phyloP scores from a whole-genome alignment of 2,329 filamentous ascomycete species.

The Trichoderma sp. region DNA sequence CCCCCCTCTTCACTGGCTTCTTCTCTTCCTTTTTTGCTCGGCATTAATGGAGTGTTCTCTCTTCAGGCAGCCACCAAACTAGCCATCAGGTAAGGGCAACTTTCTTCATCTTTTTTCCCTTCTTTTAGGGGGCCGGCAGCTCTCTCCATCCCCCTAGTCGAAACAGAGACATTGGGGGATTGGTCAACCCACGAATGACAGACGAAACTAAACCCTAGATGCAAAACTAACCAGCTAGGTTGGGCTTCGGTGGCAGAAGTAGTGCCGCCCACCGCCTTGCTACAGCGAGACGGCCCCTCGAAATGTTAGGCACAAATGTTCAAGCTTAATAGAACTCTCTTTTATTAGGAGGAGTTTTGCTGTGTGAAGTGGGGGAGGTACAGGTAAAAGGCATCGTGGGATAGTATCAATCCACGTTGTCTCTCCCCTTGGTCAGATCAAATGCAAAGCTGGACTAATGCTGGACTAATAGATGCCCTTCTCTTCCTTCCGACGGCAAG shows the following conservation, averaged over 20 bases:
- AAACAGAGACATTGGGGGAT: neutral
- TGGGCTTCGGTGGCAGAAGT: neutral
- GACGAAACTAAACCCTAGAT: neutral
- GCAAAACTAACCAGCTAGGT: neutral
- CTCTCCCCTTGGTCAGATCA: neutral
- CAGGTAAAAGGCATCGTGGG: neutral
- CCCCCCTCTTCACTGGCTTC: neutral
- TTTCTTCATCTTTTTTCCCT: neutral
- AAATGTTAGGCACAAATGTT: neutral
- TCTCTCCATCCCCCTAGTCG: neutral
- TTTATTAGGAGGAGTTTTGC: neutral
- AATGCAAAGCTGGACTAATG: slow-evolving; percentile 5
- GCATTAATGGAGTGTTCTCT: neutral
- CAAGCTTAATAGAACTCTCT: neutral
- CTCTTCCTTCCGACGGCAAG: neutral
- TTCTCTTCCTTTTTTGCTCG: neutral
- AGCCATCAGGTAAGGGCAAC: neutral
- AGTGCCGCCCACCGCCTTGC: slow-evolving; percentile 1
- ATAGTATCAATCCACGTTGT: neutral
- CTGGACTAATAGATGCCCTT: neutral
- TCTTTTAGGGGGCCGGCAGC: neutral
- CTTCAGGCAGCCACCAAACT: neutral
- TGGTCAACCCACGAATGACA: neutral
- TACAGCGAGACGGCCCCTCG: neutral
- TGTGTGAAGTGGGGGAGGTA: neutral